These are phyloP conservation scores for Rhododendron henanense DNA, from an alignment of 148 eudicot genomes.

Conservation along the genomic window DNA sequence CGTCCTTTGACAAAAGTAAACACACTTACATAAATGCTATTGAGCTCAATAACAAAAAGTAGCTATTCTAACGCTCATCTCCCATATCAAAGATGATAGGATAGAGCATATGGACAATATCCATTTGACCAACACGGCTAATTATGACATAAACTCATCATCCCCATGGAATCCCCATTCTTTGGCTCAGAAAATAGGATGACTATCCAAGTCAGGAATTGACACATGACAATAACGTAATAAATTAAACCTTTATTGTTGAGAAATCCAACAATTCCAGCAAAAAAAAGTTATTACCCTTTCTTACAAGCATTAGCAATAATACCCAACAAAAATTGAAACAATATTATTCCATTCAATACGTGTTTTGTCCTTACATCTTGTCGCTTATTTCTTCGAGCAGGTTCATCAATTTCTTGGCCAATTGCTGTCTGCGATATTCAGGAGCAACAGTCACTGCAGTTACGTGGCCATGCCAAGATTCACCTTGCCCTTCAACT, in stretches of 20 bases:
- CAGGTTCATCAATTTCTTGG: slow-evolving; percentile 86
- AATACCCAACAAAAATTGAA: background rate
- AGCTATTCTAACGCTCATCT: background rate
- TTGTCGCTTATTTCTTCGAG: slow-evolving; percentile 89
- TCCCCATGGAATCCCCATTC: background rate
- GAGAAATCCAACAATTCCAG: background rate
- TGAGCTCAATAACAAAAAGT: background rate
- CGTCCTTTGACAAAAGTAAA: background rate
- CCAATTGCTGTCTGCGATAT: slow-evolving; percentile 87
- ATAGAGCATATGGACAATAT: background rate
- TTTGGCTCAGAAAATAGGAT: background rate
- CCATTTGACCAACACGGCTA: background rate
- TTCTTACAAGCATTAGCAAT: background rate
- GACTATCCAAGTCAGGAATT: background rate
- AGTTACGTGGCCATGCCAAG: slow-evolving; percentile 99
- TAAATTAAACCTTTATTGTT: background rate
- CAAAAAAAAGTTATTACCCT: background rate
- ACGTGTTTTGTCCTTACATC: slow-evolving; percentile 46
- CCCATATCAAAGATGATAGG: background rate
- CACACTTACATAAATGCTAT: background rate
- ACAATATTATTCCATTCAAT: background rate
- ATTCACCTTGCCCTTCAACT: slow-evolving; percentile 99
- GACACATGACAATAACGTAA: background rate
- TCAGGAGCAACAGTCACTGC: slow-evolving; percentile 96
- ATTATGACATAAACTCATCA: background rate